These are phyloP conservation scores for Lobulomyces angularis DNA, from an alignment of 192 early-diverging fungal species.

Conservation along the genomic window DNA sequence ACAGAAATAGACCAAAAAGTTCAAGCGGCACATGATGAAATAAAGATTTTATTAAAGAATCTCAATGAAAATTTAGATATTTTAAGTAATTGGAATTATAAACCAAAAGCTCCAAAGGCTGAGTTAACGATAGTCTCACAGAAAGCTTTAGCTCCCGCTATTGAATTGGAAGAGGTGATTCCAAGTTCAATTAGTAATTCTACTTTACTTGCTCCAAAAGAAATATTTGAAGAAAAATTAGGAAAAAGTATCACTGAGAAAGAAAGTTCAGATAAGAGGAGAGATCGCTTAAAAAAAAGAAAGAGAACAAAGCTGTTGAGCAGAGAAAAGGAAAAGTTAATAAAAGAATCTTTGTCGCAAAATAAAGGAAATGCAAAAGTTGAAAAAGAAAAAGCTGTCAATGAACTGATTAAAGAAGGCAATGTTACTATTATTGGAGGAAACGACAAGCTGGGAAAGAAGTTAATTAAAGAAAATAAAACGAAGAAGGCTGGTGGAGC, in stretches of 20 bases:
- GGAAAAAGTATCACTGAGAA: conserved; percentile 58
- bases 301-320: conserved; percentile 32
- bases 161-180: conserved; percentile 91
- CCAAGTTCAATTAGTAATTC: conserved; percentile 75
- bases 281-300: conserved; percentile 28
- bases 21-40: conserved; percentile 66
- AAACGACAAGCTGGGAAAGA: conserved; percentile 16
- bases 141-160: conserved; percentile 56
- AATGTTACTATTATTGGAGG: conserved; percentile 38
- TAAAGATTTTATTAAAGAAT: conserved; percentile 61
- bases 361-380: conserved; percentile 3
- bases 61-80: conserved; percentile 81
- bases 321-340: conserved; percentile 22
- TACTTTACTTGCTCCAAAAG: conserved; percentile 73
- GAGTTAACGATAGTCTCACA: conserved; percentile 61
- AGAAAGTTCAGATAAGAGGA: conserved; percentile 32
- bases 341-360: conserved; percentile 17
- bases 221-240: conserved; percentile 68
- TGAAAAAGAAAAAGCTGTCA: conserved; percentile 47
- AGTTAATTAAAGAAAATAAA: conserved; percentile 11
- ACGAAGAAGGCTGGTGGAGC: conserved; percentile 14
- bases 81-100: conserved; percentile 87
- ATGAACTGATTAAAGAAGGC: conserved; percentile 50
- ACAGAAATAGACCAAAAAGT: conserved; percentile 70
- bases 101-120: conserved; percentile 62